Evolutionary conservation across 768 basidiomycete genomes (phyloP), one percentile per base, ranked within the genome.

Genomic region (Psilocybe sp.): DNA sequence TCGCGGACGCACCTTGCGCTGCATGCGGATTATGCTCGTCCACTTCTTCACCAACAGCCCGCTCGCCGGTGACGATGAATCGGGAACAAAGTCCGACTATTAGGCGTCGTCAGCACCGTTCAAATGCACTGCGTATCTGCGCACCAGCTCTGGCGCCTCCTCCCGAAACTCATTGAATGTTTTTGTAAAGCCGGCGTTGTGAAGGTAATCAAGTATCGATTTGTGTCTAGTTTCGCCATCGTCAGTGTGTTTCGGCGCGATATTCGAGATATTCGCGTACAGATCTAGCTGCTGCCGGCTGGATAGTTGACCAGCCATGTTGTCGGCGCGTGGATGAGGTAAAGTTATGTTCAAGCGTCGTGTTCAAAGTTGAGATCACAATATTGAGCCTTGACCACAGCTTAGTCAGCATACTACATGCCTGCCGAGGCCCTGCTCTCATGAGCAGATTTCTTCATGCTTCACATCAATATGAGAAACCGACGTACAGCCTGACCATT

Each of bases 31-130:
- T 32, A 97, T 92, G 62, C 88, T 91, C 43, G 92, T 96, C 95
- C 95, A 98, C 69, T 98, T 98, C 85, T 96, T 96, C 75, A 92
- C 95, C 52, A 98, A 71, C 49, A 98, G 71, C 1, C 93, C 94
- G 1, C 85, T 84, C 60, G 85, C 87, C 65, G 90, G 88, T 44
- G 91, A 84, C 64, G 89, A 92, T 18, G 91, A 83, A 73, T 96
- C 93, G 13, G 89, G 89, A 3, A 78, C 75, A 64, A 87, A 89
- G 52, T 85, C 81, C 20, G 78, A 63, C 49, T 77, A 74, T 31
- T 76, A 37, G 16, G 34, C 34, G 81, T 67, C 18, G 82, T 60
- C 47, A 59, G 57, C 40, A 45, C 47, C 15, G 15, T 18, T 40
- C 8, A 52, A 32, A 39, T 31, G 20, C 51, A 51, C 47, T 39